Evolutionary conservation across 306 rosid species (phyloP).

Genomic region (Chamaecrista fasciculata): DNA sequence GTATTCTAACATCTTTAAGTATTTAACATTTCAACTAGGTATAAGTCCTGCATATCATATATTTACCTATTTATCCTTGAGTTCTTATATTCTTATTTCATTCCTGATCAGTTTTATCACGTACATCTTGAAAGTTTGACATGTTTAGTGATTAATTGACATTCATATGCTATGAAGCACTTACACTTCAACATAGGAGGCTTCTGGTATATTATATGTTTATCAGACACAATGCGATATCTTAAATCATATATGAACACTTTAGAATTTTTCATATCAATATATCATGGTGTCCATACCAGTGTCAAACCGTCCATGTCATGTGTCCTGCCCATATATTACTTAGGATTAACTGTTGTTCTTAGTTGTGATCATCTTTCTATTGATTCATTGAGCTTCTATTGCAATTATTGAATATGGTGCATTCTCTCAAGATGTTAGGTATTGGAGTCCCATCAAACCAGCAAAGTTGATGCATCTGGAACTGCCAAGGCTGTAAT

Average conservation of each 20-base stretch:
- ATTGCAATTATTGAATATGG: slow-evolving; percentile 29
- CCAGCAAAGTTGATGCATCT: slow-evolving; percentile 86
- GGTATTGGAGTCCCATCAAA: slow-evolving; percentile 95
- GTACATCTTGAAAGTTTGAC: not conserved
- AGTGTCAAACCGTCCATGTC: too few relatives aligned
- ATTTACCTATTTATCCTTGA: not conserved
- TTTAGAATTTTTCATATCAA: too few relatives aligned
- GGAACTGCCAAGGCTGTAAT: slow-evolving; percentile 96
- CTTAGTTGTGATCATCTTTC: slow-evolving; percentile 12
- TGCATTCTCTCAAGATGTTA: slow-evolving; percentile 44
- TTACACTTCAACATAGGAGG: too few relatives aligned
- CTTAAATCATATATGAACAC: too few relatives aligned
- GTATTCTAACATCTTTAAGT: not conserved
- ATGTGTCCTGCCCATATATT: too few relatives aligned
- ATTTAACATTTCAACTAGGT: too few relatives aligned
- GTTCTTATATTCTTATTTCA: not conserved
- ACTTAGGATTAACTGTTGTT: slow-evolving; percentile 6
- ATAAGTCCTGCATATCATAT: not conserved
- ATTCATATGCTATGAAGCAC: not conserved
- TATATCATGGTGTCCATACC: too few relatives aligned
- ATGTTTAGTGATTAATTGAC: not conserved
- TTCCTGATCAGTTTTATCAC: not conserved
- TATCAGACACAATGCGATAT: too few relatives aligned
- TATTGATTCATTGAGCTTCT: slow-evolving; percentile 21
- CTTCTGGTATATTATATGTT: too few relatives aligned